Evolutionary conservation across 139 green algal genomes (phyloP), one percentile per base, ranked within the genome.

Genomic region (Gonium pectorale): DNA sequence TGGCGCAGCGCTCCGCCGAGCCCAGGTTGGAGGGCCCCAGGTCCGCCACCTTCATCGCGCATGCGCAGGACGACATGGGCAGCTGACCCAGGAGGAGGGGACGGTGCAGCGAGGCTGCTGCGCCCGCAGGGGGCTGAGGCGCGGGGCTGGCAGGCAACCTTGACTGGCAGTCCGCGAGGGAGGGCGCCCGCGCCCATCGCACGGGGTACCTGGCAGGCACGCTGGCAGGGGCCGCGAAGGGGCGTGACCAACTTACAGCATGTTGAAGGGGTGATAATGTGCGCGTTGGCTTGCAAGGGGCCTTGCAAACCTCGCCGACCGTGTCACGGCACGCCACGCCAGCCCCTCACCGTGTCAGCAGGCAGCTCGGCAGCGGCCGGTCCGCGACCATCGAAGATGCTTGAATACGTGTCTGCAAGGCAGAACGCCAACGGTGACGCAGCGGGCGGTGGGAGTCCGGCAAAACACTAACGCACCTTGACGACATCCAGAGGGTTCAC

Each of bases 401-500:
- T 40, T 83, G 77, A 24, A 83, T 21, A 8, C 77, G 77, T 21
- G 77, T 83, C 77, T 83, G 44, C 26, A 17, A 3, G 13, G 27
- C 7, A 27, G 7, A 21, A 44, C 51, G 19, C 17, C 13, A 54
- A n/a, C 17, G 21, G 56, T 26, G n/a, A 26, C 15, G 8, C 24
- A n/a, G 5, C 24, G 19, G 24, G 15, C 56, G 17, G 56, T n/a
- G 21, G 17, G 33, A 66, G 26, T 17, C 29, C 29, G 29, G 59
- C 38, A 67, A 67, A 73, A 56, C 35, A 4, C 40, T 29, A 26
- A 64, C 91, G 11, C 54, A 96, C 94, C 90, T 98, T 98, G 11
- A 96, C 89, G 2, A 98, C 94, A 86, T 98, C 95, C 13, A 98
- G 85, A 0, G 95, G 95, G 78, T 97, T 98, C 27, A 96, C 93